Evolutionary conservation across 2,329 filamentous ascomycete genomes (phyloP).

Genomic region (Epichloe baconii): DNA sequence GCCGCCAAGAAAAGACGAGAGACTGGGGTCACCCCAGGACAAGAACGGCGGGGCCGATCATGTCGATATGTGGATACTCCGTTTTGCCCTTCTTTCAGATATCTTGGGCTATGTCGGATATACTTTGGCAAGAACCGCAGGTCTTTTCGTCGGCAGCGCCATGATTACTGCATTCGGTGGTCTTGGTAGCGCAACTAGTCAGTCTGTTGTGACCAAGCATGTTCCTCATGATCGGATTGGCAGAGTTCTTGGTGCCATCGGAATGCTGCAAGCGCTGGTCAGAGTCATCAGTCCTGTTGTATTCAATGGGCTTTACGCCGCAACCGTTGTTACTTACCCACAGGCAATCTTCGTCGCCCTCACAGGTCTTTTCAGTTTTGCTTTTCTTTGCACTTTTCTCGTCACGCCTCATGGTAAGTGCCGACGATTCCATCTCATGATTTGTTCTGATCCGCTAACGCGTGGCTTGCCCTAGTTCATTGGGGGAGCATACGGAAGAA

Average conservation of each 20-base stretch:
- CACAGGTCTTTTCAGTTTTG: constrained; percentile 49
- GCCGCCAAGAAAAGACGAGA: constrained; percentile 27
- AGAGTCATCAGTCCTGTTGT: constrained; percentile 67
- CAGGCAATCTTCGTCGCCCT: constrained; percentile 77
- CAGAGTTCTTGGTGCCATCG: constrained; percentile 76
- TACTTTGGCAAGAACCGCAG: constrained; percentile 45
- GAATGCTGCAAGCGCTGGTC: constrained; percentile 70
- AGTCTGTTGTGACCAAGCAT: constrained; percentile 80
- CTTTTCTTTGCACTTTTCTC: constrained; percentile 54
- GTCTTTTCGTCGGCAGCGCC: constrained; percentile 58
- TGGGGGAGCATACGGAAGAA: constrained; percentile 15
- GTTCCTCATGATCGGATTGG: constrained; percentile 72
- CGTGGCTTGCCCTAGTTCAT: constrained; percentile 13
- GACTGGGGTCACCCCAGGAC: constrained; percentile 26
- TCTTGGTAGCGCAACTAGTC: constrained; percentile 72
- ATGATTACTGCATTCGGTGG: constrained; percentile 67
- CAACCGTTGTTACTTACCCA: constrained; percentile 64
- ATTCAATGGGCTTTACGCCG: constrained; percentile 77
- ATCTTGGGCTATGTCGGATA: constrained; percentile 66
- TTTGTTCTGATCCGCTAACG: background rate
- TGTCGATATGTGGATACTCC: constrained; percentile 67
- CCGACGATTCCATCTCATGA: background rate
- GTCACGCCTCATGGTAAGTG: constrained; percentile 62
- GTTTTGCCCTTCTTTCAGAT: constrained; percentile 63
- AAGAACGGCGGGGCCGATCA: constrained; percentile 57